Base-by-base conservation (phyloP, 306 rosid species). In the Quercus robur region DNA sequence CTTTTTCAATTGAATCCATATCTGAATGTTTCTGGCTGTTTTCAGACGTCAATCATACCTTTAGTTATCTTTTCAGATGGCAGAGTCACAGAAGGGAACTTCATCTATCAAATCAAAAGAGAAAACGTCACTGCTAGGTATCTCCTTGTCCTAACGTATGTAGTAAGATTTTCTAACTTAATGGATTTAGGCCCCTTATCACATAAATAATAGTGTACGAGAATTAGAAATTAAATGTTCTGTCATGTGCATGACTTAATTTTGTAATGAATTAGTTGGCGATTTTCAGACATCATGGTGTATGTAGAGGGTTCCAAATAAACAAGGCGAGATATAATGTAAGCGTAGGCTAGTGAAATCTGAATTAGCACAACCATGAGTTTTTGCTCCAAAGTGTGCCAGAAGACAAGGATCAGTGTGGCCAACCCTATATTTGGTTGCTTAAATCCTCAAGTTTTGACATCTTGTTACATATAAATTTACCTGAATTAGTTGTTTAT, bases 91-190 rank as follows among this genome's bases (percentile, higher is more conserved):
- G 72, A 90, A 90, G 86, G 92, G 83, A 79, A 77, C 83, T 80
- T 73, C 94, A 19, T 76, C 94, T 54, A 83, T 66, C 46, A 85
- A 87, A 78, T 82, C 78, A 14, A 85, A 90, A 78, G 84, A 89
- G 75, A 90, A 86, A 71, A 86, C 64, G 28, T 83, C 90, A 61
- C 58, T 76, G 51, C 85, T 81, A 86, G 98, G 99, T 94, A 89
- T 75, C 70, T 55, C 30, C 46, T 73, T 84, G 63, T 58, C 63
- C 74, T 86, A 41, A 56, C 66, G 63, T 18, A 28, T 69, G 61
- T 20, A 74, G 21, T 54, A 49, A 11, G 18, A 23, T 80, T 62
- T 56, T 35, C 74, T 71, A 77, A 71, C 71, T 82, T 58, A 70
- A 62, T 38, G 56, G 44, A 55, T 76, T 74, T 20, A 18, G 9